These are phyloP conservation scores for Colletotrichum melonis DNA, from an alignment of 2,329 filamentous ascomycete genomes.

Conservation along the genomic window DNA sequence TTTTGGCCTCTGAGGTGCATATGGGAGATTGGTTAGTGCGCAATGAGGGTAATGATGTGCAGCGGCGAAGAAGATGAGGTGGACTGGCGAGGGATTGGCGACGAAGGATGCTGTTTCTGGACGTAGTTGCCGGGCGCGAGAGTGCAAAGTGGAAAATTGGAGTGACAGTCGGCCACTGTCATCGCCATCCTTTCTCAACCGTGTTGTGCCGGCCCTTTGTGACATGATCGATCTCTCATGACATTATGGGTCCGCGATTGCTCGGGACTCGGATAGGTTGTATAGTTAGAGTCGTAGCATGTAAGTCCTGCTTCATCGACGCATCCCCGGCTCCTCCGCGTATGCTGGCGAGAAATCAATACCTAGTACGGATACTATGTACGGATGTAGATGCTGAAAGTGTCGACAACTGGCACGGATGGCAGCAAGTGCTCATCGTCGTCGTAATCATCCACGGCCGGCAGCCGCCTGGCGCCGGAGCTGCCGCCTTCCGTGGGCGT, in stretches of 20 bases:
- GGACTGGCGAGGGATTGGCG: slow-evolving; percentile 4
- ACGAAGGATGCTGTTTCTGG: background rate
- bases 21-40: background rate
- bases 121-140: background rate
- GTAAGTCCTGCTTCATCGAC: background rate
- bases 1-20: background rate
- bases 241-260: background rate
- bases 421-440: background rate
- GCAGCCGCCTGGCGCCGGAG: slow-evolving; percentile 30
- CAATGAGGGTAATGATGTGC: slow-evolving; percentile 25
- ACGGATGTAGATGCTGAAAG: background rate
- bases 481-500: slow-evolving; percentile 22
- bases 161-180: background rate
- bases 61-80: slow-evolving; percentile 7
- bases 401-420: background rate
- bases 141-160: background rate
- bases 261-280: background rate
- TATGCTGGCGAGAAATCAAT: background rate
- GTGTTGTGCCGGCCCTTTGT: background rate
- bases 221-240: background rate
- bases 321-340: background rate
- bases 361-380: background rate
- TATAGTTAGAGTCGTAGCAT: background rate
- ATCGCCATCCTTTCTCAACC: background rate
- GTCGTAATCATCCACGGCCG: slow-evolving; percentile 28